These are phyloP conservation scores for Babesia microti DNA, from an alignment of 169 alveolate genomes.

Conservation along the genomic window DNA sequence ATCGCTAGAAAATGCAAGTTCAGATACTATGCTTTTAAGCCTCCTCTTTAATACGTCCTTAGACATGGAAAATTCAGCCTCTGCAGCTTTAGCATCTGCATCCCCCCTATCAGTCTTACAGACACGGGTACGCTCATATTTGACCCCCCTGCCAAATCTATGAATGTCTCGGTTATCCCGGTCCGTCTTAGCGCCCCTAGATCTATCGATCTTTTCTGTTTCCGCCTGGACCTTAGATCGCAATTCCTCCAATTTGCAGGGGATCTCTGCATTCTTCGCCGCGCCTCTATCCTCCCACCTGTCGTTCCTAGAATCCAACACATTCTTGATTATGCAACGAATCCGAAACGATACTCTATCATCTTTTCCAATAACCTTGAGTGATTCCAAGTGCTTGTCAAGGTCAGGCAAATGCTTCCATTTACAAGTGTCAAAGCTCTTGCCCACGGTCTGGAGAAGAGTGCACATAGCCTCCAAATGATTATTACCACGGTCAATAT, in stretches of 20 bases:
- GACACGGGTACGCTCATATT: too few relatives aligned
- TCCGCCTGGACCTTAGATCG: constrained; percentile 7
- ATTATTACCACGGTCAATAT: constrained; percentile 58
- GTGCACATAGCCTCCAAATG: constrained; percentile 73
- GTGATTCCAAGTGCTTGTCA: constrained; percentile 49
- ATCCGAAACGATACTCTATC: constrained; percentile 62
- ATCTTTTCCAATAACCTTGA: constrained; percentile 59
- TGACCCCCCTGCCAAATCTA: too few relatives aligned
- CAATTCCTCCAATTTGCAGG: constrained; percentile 41
- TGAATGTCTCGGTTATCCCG: too few relatives aligned
- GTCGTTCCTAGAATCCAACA: constrained; percentile 66
- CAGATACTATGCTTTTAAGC: constrained; percentile 21
- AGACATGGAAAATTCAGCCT: neutral
- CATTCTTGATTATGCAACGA: constrained; percentile 68
- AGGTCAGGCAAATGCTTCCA: constrained; percentile 61
- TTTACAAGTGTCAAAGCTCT: constrained; percentile 55
- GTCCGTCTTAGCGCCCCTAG: too few relatives aligned
- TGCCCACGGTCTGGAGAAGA: constrained; percentile 71
- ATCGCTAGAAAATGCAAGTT: constrained; percentile 33
- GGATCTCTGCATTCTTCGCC: constrained; percentile 26
- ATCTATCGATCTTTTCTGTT: constrained; percentile 10
- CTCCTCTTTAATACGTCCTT: constrained; percentile 24
- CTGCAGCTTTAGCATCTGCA: constrained; percentile 12
- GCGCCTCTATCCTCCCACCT: constrained; percentile 63
- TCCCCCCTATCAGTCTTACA: too few relatives aligned